phyloP scores from a whole-genome alignment of 73 alveolate species.

The Paramecium primaurelia region DNA sequence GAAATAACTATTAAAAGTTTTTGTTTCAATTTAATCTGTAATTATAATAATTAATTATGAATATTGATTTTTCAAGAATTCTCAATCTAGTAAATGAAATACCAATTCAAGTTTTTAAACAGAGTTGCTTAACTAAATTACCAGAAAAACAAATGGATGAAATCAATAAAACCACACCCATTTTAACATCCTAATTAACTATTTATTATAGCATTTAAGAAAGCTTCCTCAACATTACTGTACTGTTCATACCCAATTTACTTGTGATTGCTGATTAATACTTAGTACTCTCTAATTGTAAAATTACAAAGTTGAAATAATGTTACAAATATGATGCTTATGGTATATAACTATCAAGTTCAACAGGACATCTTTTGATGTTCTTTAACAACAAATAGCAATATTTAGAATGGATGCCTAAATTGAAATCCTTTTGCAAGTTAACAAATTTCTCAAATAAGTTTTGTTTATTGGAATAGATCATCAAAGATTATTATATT shows the following conservation, averaged over 20 bases:
- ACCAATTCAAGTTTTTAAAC: not conserved
- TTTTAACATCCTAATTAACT: not conserved
- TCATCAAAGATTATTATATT: not conserved
- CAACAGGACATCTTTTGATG: not conserved
- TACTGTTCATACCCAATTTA: not conserved
- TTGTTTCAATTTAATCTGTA: not conserved
- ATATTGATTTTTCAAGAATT: not conserved
- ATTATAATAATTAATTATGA: not conserved
- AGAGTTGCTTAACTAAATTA: not conserved
- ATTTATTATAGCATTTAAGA: not conserved
- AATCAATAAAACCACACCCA: not conserved
- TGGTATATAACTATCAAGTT: not conserved
- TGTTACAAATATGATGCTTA: not conserved
- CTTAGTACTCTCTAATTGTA: not conserved
- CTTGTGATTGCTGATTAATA: not conserved
- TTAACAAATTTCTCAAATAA: not conserved
- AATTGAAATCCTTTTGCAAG: constrained; percentile 5
- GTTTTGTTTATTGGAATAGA: not conserved
- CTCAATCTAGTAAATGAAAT: not conserved
- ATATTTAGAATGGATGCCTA: not conserved
- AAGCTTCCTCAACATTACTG: not conserved
- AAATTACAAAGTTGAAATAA: not conserved
- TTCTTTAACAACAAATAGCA: not conserved
- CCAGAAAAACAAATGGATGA: not conserved
- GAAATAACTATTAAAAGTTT: not conserved